Conservation (phyloP, 495 filamentous ascomycete genomes). For the Penicillium bialowiezense region DNA sequence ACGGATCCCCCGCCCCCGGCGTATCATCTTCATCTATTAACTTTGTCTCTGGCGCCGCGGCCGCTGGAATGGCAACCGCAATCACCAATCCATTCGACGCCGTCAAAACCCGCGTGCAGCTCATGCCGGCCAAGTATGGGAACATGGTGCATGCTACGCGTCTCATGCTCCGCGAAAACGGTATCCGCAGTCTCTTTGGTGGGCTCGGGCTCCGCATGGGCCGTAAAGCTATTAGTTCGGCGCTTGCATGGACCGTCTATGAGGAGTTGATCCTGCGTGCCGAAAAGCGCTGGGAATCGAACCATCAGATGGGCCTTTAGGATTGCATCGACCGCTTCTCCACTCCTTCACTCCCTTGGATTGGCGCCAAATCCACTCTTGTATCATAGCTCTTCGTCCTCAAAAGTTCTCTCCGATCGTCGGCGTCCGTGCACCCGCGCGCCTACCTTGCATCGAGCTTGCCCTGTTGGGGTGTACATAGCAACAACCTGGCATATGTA, state of each 20-base stretch:
- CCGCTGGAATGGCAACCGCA: constrained; percentile 76
- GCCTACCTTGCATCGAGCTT: constrained; percentile 11
- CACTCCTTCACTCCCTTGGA: not conserved
- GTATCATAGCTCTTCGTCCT: constrained; percentile 14
- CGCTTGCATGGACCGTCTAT: constrained; percentile 94
- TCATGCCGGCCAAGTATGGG: constrained; percentile 77
- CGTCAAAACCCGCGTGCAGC: constrained; percentile 91
- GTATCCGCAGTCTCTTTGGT: constrained; percentile 76
- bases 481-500: not conserved
- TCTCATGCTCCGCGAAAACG: constrained; percentile 80
- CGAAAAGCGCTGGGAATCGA: constrained; percentile 57
- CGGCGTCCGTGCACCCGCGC: constrained; percentile 6
- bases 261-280: constrained; percentile 83
- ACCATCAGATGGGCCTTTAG: constrained; percentile 26
- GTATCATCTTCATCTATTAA: constrained; percentile 70
- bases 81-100: constrained; percentile 96
- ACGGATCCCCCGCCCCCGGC: constrained; percentile 10
- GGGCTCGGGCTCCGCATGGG: constrained; percentile 85
- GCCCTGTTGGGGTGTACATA: not conserved
- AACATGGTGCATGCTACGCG: constrained; percentile 78
- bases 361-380: constrained; percentile 7
- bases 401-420: constrained; percentile 5
- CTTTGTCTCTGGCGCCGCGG: constrained; percentile 74
- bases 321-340: not conserved
- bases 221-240: constrained; percentile 86